Conservation (phyloP, 805 yeast genomes). For the Candida piceae region DNA sequence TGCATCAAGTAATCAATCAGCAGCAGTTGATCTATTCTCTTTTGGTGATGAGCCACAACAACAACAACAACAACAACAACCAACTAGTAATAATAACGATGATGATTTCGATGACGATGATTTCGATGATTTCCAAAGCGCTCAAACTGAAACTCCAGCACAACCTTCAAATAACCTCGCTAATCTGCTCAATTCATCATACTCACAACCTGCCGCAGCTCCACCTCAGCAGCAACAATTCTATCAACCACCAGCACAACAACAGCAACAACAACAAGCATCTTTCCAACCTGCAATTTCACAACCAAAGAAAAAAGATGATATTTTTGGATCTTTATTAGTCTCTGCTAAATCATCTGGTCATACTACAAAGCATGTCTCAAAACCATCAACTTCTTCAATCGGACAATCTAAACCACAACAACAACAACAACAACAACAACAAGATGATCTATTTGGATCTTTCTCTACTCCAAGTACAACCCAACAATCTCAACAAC, state of each 20-base stretch:
- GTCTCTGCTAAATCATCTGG: conserved; percentile 53
- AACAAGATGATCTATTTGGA: conserved; percentile 11
- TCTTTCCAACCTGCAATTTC: conserved; percentile 35
- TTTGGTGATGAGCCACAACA: conserved; percentile 31
- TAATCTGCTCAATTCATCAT: conserved; percentile 28
- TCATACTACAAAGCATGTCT: conserved; percentile 9
- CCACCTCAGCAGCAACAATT: conserved; percentile 16
- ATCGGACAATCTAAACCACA: conserved; percentile 1
- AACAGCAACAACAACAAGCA: conserved; percentile 20
- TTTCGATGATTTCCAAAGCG: conserved; percentile 75
- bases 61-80: too few relatives aligned
- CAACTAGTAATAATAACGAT: conserved; percentile 23
- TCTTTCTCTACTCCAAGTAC: conserved; percentile 7
- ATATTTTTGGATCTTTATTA: conserved; percentile 70
- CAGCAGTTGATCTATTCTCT: conserved; percentile 45
- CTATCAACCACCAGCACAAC: conserved; percentile 13
- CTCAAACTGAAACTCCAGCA: conserved; percentile 33
- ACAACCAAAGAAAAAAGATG: conserved; percentile 41
- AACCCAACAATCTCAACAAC: not conserved
- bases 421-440: conserved; percentile 1
- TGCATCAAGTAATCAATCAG: conserved; percentile 32
- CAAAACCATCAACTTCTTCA: conserved; percentile 11
- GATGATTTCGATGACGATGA: conserved; percentile 52
- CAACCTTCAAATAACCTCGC: conserved; percentile 28
- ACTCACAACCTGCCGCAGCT: conserved; percentile 9